Base-by-base conservation (phyloP, 148 eudicot genomes). In the Rhododendron molle region DNA sequence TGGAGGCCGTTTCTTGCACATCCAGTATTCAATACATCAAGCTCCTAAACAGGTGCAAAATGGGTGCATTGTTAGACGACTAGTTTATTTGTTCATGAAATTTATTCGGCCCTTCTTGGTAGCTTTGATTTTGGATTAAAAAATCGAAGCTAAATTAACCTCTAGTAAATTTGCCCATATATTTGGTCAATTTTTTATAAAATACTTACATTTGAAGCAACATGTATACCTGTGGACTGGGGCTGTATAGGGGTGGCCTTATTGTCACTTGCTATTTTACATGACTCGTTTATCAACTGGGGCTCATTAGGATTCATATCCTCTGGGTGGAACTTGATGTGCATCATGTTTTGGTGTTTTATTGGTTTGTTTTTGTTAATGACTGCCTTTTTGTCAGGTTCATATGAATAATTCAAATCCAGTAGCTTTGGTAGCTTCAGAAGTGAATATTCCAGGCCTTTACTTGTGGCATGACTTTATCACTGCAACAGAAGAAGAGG, bases 401-500 rank as follows among this genome's bases (percentile, higher is more conserved):
- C 90, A 85, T 32, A 80, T 44, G 38, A 85, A 62, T 85, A 90
- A 90, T 87, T 87, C 88, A 7, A 88, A 93, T 88, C 91, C 89
- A 80, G 99, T 95, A 50, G 91, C 92, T 84, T 90, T 91, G 88
- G 91, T 85, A 78, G 95, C 95, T 54, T 92, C 95, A 81, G 99
- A 97, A 74, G 86, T 95, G 81, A 89, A 93, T 58, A 93, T 97
- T 83, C 93, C 94, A 3, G 98, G 99, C 56, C 87, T 94, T 90
- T 88, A 93, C 90, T 93, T 97, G 89, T 85, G 94, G 87, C 95
- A 87, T 86, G 98, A 97, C 88, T 97, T 97, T 84, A 86, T 97
- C 60, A 90, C 94, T 83, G 88, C 88, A 62, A 80, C 89, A 85
- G 98, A 95, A 88, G 98, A 97, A 90, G 90, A 97, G 96, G 99